phyloP scores from a whole-genome alignment of 2,329 filamentous ascomycete species.

The Thermochaetoides dissita region DNA sequence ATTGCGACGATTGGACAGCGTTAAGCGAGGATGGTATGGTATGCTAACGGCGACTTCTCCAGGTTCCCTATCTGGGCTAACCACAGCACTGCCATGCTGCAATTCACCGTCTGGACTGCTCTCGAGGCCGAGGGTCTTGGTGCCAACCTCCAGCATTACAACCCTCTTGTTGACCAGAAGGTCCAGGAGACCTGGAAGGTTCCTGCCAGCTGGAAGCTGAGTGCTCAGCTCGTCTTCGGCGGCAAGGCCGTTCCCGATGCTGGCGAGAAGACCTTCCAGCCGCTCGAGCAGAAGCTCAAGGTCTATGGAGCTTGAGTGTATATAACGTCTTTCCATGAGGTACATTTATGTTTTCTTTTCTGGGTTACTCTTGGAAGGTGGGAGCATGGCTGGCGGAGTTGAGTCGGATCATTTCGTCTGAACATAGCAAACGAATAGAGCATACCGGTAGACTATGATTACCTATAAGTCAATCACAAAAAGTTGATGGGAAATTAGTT shows the following conservation, averaged over 20 bases:
- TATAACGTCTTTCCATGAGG: too few relatives aligned
- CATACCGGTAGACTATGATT: too few relatives aligned
- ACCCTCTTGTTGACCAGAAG: constrained; percentile 66
- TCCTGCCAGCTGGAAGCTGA: constrained; percentile 59
- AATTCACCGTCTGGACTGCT: constrained; percentile 67
- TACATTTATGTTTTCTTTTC: too few relatives aligned
- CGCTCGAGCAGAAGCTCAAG: constrained; percentile 55
- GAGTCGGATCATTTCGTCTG: background rate
- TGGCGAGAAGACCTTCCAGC: constrained; percentile 49
- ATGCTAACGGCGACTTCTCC: background rate
- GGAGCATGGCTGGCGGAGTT: constrained; percentile 8
- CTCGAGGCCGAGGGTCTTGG: constrained; percentile 74
- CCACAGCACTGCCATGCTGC: constrained; percentile 70
- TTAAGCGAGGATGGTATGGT: too few relatives aligned
- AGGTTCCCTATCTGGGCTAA: constrained; percentile 64
- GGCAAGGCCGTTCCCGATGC: constrained; percentile 38
- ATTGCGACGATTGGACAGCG: too few relatives aligned
- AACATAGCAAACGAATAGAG: too few relatives aligned
- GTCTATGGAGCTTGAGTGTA: constrained; percentile 37
- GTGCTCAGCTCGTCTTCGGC: constrained; percentile 77
- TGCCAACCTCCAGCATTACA: constrained; percentile 88
- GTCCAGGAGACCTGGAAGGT: constrained; percentile 57
- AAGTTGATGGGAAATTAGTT: too few relatives aligned
- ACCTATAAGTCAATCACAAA: too few relatives aligned
- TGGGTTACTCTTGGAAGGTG: background rate